These are phyloP conservation scores for Pichia nanzhaoensis DNA, from an alignment of 805 yeast genomes.

Conservation along the genomic window DNA sequence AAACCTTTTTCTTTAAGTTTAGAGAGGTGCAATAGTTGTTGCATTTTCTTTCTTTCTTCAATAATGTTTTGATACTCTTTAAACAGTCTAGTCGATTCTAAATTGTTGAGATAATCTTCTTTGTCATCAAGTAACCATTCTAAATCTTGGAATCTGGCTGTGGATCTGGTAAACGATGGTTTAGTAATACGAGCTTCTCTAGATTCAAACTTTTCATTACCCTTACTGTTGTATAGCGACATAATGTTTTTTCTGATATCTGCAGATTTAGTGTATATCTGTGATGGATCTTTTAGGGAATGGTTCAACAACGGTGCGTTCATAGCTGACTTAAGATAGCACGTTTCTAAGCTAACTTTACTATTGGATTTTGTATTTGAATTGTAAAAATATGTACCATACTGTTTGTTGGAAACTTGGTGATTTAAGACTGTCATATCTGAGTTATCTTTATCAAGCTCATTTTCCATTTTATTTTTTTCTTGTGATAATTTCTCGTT, in stretches of 20 bases:
- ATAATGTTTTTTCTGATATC: not conserved
- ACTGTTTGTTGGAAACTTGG: constrained; percentile 12
- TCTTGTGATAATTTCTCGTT: not conserved
- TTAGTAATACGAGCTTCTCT: not conserved
- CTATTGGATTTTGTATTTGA: not conserved
- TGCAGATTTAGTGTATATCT: not conserved
- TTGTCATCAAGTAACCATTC: constrained; percentile 28
- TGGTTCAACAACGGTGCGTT: constrained; percentile 2
- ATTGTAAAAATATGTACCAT: constrained; percentile 26
- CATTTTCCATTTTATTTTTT: not conserved
- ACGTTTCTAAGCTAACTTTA: constrained; percentile 14
- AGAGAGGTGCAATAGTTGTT: constrained; percentile 30
- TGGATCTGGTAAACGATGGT: constrained; percentile 18
- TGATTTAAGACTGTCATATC: not conserved
- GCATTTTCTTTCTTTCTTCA: constrained; percentile 35
- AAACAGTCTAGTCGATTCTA: constrained; percentile 28
- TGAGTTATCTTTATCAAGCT: not conserved
- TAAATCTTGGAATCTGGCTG: constrained; percentile 24
- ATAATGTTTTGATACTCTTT: constrained; percentile 39
- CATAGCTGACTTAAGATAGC: constrained; percentile 16
- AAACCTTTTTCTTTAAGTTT: constrained; percentile 30
- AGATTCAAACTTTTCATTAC: not conserved
- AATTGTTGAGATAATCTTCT: constrained; percentile 27
- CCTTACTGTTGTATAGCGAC: not conserved
- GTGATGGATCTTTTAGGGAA: constrained; percentile 7